phyloP scores from a whole-genome alignment of 352 stramenopile genomes.

The Phytophthora pini region DNA sequence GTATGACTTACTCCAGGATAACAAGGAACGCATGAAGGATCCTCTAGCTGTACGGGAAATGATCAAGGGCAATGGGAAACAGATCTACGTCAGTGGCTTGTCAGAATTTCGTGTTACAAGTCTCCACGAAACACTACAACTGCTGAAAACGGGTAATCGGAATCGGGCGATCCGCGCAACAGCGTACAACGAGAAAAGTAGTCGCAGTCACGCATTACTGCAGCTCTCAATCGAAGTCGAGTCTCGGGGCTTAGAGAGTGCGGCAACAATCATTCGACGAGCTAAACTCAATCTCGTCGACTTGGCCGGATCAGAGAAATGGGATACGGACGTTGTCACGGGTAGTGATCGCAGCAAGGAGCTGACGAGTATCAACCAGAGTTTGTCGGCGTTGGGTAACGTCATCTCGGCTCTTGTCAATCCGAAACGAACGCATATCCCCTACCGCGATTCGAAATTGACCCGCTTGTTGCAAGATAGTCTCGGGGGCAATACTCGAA shows the following conservation, averaged over 20 bases:
- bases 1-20: slow-evolving; percentile 75
- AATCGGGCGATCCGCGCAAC: slow-evolving; percentile 92
- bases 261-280: slow-evolving; percentile 76
- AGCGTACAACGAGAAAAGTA: slow-evolving; percentile 87
- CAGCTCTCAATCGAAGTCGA: slow-evolving; percentile 87
- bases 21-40: slow-evolving; percentile 60
- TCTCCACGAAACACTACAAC: slow-evolving; percentile 75
- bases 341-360: slow-evolving; percentile 78
- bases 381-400: slow-evolving; percentile 89
- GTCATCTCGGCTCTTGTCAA: slow-evolving; percentile 88
- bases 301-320: slow-evolving; percentile 93
- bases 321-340: slow-evolving; percentile 80
- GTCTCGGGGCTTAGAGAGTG: slow-evolving; percentile 65
- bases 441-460: slow-evolving; percentile 97
- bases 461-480: slow-evolving; percentile 93
- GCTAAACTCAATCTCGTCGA: slow-evolving; percentile 93
- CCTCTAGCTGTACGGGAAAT: slow-evolving; percentile 64
- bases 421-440: slow-evolving; percentile 83
- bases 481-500: slow-evolving; percentile 89
- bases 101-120: slow-evolving; percentile 89
- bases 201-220: slow-evolving; percentile 87
- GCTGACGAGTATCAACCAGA: slow-evolving; percentile 94
- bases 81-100: slow-evolving; percentile 92
- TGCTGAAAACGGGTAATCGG: slow-evolving; percentile 79
- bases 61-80: slow-evolving; percentile 80